phyloP scores from a whole-genome alignment of 371 early-diverging fungal genomes.

The Mortierella sp. region DNA sequence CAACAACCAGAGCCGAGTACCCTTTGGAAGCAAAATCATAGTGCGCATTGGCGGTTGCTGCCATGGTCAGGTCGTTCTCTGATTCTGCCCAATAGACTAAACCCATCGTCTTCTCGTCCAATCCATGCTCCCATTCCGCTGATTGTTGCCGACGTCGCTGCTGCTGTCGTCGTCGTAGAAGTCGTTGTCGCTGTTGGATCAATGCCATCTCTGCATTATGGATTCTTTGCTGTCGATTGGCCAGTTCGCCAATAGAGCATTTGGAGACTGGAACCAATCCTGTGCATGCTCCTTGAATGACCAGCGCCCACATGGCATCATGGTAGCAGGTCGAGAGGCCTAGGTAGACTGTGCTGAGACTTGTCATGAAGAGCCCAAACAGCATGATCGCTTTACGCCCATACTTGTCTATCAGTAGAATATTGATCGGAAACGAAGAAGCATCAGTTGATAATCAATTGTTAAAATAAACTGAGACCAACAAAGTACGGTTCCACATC shows the following conservation, averaged over 20 bases:
- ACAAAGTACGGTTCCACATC: not conserved
- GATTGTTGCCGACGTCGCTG: not conserved
- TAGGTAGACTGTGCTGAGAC: slow-evolving; percentile 27
- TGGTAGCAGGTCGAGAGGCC: slow-evolving; percentile 30
- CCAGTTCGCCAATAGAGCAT: slow-evolving; percentile 40
- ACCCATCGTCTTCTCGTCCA: not conserved
- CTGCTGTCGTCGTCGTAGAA: not conserved
- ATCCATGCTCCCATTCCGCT: not conserved
- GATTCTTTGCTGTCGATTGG: slow-evolving; percentile 22
- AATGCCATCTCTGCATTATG: slow-evolving; percentile 3
- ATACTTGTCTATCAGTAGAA: slow-evolving; percentile 21
- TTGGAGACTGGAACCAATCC: slow-evolving; percentile 36
- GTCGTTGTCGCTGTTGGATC: slow-evolving; percentile 1
- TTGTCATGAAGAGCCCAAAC: slow-evolving; percentile 33
- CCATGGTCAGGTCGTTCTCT: not conserved
- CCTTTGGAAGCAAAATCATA: slow-evolving; percentile 29
- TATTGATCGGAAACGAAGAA: not conserved
- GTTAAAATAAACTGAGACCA: not conserved
- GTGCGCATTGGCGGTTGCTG: not conserved
- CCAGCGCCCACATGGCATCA: slow-evolving; percentile 37
- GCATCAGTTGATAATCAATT: not conserved
- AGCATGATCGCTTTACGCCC: slow-evolving; percentile 31
- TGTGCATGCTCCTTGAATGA: slow-evolving; percentile 35
- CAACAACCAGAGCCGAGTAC: slow-evolving; percentile 27
- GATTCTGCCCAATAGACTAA: not conserved